Base-by-base conservation (phyloP, 441 rosid genomes). In the Raphanus hybrid region DNA sequence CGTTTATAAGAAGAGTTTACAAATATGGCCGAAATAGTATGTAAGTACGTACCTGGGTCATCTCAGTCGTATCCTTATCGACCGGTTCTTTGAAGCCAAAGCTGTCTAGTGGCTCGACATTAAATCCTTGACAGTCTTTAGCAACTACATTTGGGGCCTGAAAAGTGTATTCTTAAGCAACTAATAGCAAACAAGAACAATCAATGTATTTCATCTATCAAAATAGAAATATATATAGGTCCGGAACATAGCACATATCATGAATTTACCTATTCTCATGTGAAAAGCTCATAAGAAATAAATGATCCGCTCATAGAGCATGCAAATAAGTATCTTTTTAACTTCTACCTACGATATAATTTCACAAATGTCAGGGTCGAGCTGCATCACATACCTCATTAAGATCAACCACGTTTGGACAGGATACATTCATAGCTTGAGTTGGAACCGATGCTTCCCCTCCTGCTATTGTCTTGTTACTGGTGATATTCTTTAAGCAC, bases 31-130 rank as follows among this genome's bases (percentile, higher is more conserved):
- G 57, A 26, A 39, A 71, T 45, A 64, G 26, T 20, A 68, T 23
- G 69, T 1, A 69, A 15, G 37, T 69, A 74, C 3, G 45, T 87
- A 92, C 97, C 95, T 87, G 90, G 69, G 88, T 85, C 82, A 87
- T 76, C 50, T 85, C 84, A 78, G 89, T 86, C 73, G 84, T 82
- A 80, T 84, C 87, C 74, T 83, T 82, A 79, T 82, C 87, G 70
- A 63, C 76, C 39, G 73, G 68, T 60, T 80, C 85, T 70, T 85
- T 35, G 72, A 74, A 9, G 15, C 35, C 75, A 73, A 78, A 60
- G 57, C 79, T 82, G 81, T 60, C 82, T 71, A 86, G 14, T 14
- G 80, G 73, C 67, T 67, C 80, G 67, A 61, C 73, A 76, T 60
- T 61, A 69, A 60, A 29, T 52, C 75, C 76, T 67, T 70, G 61